Evolutionary conservation across 2,329 filamentous ascomycete species (phyloP), one percentile per base, ranked within the genome.

Genomic region (Talaromyces albobiverticillius): DNA sequence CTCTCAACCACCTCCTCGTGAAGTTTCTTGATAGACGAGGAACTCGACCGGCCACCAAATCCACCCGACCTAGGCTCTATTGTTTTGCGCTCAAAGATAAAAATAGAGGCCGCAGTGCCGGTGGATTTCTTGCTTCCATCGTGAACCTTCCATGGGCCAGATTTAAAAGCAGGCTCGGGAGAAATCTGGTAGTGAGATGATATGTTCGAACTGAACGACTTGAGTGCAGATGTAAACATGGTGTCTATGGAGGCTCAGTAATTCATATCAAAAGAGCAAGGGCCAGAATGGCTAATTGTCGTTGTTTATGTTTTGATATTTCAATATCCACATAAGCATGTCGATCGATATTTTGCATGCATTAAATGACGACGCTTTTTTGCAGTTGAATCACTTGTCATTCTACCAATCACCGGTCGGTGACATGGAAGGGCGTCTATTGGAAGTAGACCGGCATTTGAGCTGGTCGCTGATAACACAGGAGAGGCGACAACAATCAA

Each of bases 61-160:
- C 83, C 82, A 46, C 78, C 81, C 14, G 82, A 80, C 56, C 86
- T 81, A 9, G 83, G 76, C 55, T 96, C 92, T 52, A 99, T 77
- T 1, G 84, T 83, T 74, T 95, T 96, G 69, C 85, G 87, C 61
- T 99, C 94, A 70, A 97, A 96, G 61, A 97, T 86, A 66, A 97
- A 99, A 61, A 97, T 86, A 14, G 92, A 96, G 53, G 87, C 94
- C 7, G 86, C 73, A 70, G 94, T 95, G 61, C 89, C 90, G 0
- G 91, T 96, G 26, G 88, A 90, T 75, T 96, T 97, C 76, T 95
- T 95, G 79, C 95, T 97, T 56, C 89, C 92, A 76, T 96, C 92
- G 80, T 93, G 93, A 66, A 99, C 94, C 77, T 91, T 95, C 94
- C 94, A 99, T 55, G 92, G 90, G 16, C 94, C 94, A 14, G 92